Base-by-base conservation (phyloP, 139 green algal species). In the Zygnema cylindricum region DNA sequence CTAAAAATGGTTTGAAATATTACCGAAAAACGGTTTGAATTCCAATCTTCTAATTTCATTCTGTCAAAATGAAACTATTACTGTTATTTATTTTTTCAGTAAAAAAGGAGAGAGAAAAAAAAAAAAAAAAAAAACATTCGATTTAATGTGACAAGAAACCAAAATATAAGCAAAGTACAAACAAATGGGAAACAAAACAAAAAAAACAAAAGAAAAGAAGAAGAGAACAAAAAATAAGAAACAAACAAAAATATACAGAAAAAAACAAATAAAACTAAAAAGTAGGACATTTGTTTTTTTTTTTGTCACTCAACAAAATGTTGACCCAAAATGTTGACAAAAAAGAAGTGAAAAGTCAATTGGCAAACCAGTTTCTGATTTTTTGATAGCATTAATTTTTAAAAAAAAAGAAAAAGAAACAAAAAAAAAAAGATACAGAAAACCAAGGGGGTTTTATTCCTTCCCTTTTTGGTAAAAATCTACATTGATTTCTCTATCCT, bases 391-490 rank as follows among this genome's bases (percentile, higher is more conserved):
- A 25, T 7, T 63, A 63, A 63, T 63, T 16, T 63, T n/a, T n/a
- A n/a, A n/a, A n/a, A n/a, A n/a, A n/a, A n/a, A n/a, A n/a, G n/a
- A n/a, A n/a, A n/a, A n/a, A n/a, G n/a, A n/a, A n/a, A n/a, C n/a
- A n/a, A n/a, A n/a, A n/a, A n/a, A n/a, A n/a, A n/a, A n/a, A n/a
- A n/a, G n/a, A n/a, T n/a, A n/a, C n/a, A n/a, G n/a, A n/a, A n/a
- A 63, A 25, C 49, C 7, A 63, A 63, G 49, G 49, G 49, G 7
- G 7, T 63, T 16, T 63, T 63, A 25, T 7, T 63, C 49, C 16
- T 63, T 63, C 49, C 49, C 49, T 63, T 63, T 63, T 63, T 63
- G 16, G 49, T 43, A 1, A 96, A 92, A 25, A 63, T 16, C 49
- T 63, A 25, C 49, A 63, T 63, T 63, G 49, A 63, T 63, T 7